Percentiles rank a stretch among this genome's conserved stretches.
phyloP scores from a whole-genome alignment of 2,329 filamentous ascomycete genomes.

The Botrytis galanthina region DNA sequence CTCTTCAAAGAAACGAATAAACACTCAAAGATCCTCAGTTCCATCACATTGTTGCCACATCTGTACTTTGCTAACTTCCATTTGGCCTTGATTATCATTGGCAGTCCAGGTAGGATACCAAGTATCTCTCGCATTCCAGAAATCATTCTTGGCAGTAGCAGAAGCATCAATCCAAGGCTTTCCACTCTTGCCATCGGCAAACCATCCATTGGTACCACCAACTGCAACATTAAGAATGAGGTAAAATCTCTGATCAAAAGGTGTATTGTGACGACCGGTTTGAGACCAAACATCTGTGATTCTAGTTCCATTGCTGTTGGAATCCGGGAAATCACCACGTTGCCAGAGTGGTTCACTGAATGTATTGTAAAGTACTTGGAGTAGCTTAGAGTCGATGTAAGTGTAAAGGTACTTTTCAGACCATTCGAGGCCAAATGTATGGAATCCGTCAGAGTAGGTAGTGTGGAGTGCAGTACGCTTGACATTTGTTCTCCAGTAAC shows the following conservation, averaged over 20 bases:
- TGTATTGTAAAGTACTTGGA: conserved; percentile 77
- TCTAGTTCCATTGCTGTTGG: conserved; percentile 63
- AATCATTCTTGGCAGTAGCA: conserved; percentile 67
- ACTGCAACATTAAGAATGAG: conserved; percentile 75
- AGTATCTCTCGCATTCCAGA: conserved; percentile 64
- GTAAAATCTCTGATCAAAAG: conserved; percentile 75
- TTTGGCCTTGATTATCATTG: conserved; percentile 50
- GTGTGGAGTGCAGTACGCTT: conserved; percentile 74
- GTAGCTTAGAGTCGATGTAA: conserved; percentile 75
- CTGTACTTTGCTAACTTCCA: conserved; percentile 67
- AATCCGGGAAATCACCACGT: conserved; percentile 64
- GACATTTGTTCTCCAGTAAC: conserved; percentile 79
- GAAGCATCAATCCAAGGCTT: conserved; percentile 80
- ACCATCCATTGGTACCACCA: conserved; percentile 80
- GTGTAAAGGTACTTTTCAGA: conserved; percentile 85
- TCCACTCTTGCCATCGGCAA: conserved; percentile 64
- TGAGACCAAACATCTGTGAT: conserved; percentile 62
- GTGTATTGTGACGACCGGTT: conserved; percentile 60
- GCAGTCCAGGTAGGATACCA: conserved; percentile 72
- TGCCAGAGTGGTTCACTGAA: conserved; percentile 68
- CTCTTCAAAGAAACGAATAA: not conserved
- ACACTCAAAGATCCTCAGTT: conserved; percentile 41
- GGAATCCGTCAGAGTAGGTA: conserved; percentile 66
- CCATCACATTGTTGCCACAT: conserved; percentile 71
- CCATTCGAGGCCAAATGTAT: conserved; percentile 83